Conservation (phyloP, 1,139 yeast genomes). For the Yamadazyma kanchanaburiensis region DNA sequence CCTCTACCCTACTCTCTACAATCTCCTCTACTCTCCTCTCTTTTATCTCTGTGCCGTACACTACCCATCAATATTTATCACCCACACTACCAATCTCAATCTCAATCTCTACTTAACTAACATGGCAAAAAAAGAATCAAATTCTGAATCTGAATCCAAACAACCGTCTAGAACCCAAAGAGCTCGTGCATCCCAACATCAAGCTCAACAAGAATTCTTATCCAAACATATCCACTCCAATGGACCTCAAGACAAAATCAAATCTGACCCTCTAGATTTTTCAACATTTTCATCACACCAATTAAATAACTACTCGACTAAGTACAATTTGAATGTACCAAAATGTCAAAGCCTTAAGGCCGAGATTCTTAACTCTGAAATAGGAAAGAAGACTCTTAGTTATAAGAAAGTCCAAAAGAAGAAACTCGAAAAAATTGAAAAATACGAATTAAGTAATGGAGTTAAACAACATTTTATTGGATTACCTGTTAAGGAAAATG, state of each 20-base stretch:
- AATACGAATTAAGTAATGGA: slow-evolving; percentile 50
- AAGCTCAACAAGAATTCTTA: slow-evolving; percentile 58
- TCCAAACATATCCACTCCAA: slow-evolving; percentile 61
- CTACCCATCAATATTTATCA: no score
- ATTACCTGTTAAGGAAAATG: slow-evolving; percentile 70
- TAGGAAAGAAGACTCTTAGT: slow-evolving; percentile 63
- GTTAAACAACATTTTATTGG: slow-evolving; percentile 62
- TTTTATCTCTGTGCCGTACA: no score
- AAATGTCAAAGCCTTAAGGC: slow-evolving; percentile 57
- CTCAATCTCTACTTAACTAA: not conserved
- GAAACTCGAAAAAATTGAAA: slow-evolving; percentile 40
- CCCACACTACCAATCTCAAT: no score
- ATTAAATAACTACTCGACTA: slow-evolving; percentile 55
- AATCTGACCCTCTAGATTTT: slow-evolving; percentile 58
- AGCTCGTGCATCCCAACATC: slow-evolving; percentile 49
- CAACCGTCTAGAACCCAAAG: slow-evolving; percentile 43
- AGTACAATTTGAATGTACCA: slow-evolving; percentile 48
- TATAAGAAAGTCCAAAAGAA: slow-evolving; percentile 26
- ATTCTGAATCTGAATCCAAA: slow-evolving; percentile 43
- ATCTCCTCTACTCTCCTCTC: no score
- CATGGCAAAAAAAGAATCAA: slow-evolving; percentile 31
- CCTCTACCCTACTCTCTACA: no score
- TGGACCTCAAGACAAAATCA: slow-evolving; percentile 55
- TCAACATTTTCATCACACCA: slow-evolving; percentile 49
- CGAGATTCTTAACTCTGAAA: slow-evolving; percentile 54